Base-by-base conservation (phyloP, 345 rosid genomes). In the Carallia brachiata region DNA sequence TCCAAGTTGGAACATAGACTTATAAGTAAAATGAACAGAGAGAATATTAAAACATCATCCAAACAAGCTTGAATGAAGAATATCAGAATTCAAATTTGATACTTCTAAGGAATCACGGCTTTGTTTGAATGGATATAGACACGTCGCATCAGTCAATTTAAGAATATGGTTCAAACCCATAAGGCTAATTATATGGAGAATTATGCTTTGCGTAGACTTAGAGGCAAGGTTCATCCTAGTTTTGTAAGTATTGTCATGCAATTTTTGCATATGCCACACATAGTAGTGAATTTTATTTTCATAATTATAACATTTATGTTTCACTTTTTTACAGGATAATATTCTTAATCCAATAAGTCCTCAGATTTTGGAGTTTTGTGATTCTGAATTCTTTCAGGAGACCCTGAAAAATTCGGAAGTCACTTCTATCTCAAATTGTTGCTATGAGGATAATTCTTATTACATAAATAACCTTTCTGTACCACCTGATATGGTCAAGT, bases 341-440 rank as follows among this genome's bases (percentile, higher is more conserved):
- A 82, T 88, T 71, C 84, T 91, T 13, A 89, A 91, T 77, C 94
- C 94, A 1, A 74, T 89, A 17, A 83, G 84, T 72, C 85, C 87
- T 84, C 92, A 88, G 19, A 75, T 82, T 39, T 77, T 92, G 63
- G 87, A 88, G 65, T 77, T 90, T 53, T 86, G 87, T 57, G 87
- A 90, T 59, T 76, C 92, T 7, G 88, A 84, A 64, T 47, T 92
- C 44, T 81, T 80, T 70, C 83, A 83, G 54, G 99, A 90, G 54
- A 79, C 87, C 54, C 80, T 89, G 57, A 93, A 85, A 52, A 80
- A 80, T 16, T 85, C 94, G 23, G 97, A 92, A 74, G 87, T 81
- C 39, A 82, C 80, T 52, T 95, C 89, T 39, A 72, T 75, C 66
- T 82, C 92, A 32, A 85, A 89, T 56, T 76, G 87, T 63, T 81